phyloP scores from a whole-genome alignment of 768 basidiomycete genomes.

The Calocera viscosa region DNA sequence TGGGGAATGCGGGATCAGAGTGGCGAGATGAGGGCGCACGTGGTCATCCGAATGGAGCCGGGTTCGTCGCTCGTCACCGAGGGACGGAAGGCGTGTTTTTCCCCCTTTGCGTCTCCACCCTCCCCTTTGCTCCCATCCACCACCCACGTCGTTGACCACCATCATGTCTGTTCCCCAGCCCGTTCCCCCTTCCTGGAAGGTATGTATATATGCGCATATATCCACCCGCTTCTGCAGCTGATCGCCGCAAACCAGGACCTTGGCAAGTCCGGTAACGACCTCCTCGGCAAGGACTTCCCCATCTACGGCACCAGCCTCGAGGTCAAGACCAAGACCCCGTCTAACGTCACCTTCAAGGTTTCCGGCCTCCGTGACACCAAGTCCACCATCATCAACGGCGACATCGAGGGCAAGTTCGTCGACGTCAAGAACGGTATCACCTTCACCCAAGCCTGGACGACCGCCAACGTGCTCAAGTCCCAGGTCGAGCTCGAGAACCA shows the following conservation, averaged over 20 bases:
- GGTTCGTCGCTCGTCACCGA: neutral
- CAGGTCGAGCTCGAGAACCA: conserved; percentile 93
- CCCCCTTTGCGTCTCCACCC: neutral
- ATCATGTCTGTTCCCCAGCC: conserved; percentile 85
- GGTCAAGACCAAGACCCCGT: conserved; percentile 80
- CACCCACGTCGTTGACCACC: neutral
- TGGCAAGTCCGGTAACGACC: conserved; percentile 94
- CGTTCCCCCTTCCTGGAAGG: conserved; percentile 96
- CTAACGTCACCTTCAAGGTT: conserved; percentile 88
- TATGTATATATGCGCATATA: conserved; percentile 25
- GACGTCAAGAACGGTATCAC: conserved; percentile 87
- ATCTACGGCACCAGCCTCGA: conserved; percentile 61
- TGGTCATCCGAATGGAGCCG: neutral
- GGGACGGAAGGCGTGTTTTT: neutral
- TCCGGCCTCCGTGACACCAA: conserved; percentile 69
- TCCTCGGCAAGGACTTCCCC: conserved; percentile 85
- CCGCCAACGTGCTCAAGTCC: conserved; percentile 80
- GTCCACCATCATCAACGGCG: conserved; percentile 61
- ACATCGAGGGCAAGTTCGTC: conserved; percentile 89
- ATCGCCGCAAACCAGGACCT: conserved; percentile 48
- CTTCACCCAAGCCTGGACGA: conserved; percentile 94
- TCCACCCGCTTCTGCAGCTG: neutral
- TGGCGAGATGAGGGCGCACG: neutral
- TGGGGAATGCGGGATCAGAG: neutral
- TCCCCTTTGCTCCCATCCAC: conserved; percentile 10